Base-by-base conservation (phyloP, 495 filamentous ascomycete species). In the Penicillium argentinense region DNA sequence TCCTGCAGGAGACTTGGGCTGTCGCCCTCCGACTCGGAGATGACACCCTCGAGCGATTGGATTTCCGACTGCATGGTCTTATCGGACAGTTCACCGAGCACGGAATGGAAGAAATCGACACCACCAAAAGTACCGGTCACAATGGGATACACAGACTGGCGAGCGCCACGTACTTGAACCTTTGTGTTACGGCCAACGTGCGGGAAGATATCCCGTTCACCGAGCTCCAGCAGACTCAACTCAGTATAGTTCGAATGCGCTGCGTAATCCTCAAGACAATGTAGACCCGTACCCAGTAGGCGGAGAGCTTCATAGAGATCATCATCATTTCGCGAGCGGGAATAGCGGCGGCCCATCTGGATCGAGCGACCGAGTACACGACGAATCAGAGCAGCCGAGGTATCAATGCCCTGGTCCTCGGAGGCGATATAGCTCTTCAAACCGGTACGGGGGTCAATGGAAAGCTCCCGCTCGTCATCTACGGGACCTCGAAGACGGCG, bases 231-330 rank as follows among this genome's bases (percentile, higher is more conserved):
- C 25, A 96, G 74, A 30, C 85, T 87, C 22, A 96, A 80, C 60
- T 96, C 91, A 0, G 73, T 79, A 60, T 95, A 96, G 69, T 96
- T 96, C 45, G 88, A 93, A 64, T 95, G 91, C 29, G 91, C 91
- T 12, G 89, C 84, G 68, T 81, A 96, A 59, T 96, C 90, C 75
- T 96, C 91, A n/a, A 96, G 69, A 51, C 89, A 95, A 71, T 96
- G 91, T 40, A 87, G 75, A 3, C 85, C 91, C 29, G 91, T 96
- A 14, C 91, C 91, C 39, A 96, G 63, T 6, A 95, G 74, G 42
- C 91, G 82, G 13, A 96, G 71, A 39, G 90, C 88, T 70, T 96
- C 91, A 59, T 91, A 82, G 3, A 93, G 75, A 53, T 93, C 90
- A 18, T 75, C 73, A 51, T 91, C 83, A 53, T 87, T 78, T 6